Percentiles rank a stretch among this genome's conserved stretches.
Evolutionary conservation across 1,139 yeast genomes (phyloP).

Genomic region (Nakaseomyces delphensis): DNA sequence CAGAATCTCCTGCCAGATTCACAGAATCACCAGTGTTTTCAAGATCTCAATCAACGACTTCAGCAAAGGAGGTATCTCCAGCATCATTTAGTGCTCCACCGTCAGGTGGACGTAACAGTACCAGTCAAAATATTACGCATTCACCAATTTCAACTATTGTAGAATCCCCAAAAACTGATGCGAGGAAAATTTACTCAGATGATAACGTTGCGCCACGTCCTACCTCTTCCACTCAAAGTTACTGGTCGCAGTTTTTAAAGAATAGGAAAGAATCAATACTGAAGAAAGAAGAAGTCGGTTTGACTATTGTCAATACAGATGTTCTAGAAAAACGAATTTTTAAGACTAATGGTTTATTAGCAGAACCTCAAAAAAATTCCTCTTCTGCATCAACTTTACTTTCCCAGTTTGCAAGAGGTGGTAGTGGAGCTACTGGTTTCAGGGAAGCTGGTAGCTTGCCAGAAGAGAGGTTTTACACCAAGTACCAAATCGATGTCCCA

Average conservation of each 20-base stretch:
- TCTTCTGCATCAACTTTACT: slow-evolving; percentile 27
- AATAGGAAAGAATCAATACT: slow-evolving; percentile 65
- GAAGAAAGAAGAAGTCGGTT: slow-evolving; percentile 47
- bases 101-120: neutral
- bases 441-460: slow-evolving; percentile 22
- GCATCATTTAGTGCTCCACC: neutral
- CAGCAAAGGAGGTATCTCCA: neutral
- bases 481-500: slow-evolving; percentile 13
- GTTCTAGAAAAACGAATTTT: slow-evolving; percentile 39
- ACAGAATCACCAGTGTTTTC: neutral
- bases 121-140: neutral
- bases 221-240: neutral
- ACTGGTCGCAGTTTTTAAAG: slow-evolving; percentile 30
- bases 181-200: neutral
- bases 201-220: neutral
- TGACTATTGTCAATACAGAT: slow-evolving; percentile 37
- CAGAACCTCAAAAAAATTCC: slow-evolving; percentile 47
- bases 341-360: slow-evolving; percentile 47
- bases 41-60: slow-evolving; percentile 1
- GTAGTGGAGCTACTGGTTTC: slow-evolving; percentile 38
- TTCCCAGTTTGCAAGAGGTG: slow-evolving; percentile 51
- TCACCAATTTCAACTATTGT: slow-evolving; percentile 3
- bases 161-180: neutral
- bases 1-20: neutral
- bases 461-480: slow-evolving; percentile 21